phyloP scores from a whole-genome alignment of 768 basidiomycete genomes.

The Mycena belliarum region DNA sequence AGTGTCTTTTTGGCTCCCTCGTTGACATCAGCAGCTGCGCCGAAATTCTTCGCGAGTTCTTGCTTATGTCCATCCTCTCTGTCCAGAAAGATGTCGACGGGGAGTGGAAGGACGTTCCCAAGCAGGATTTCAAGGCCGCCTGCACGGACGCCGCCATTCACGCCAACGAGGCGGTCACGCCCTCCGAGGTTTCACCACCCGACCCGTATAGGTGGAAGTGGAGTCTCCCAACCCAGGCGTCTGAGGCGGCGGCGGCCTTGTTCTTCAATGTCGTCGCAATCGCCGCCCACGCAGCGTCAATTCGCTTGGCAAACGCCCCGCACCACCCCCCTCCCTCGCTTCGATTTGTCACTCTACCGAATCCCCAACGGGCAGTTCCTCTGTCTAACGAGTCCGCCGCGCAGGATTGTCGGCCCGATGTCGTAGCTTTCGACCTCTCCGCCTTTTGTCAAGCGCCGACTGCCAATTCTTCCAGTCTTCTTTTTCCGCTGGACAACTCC shows the following conservation, averaged over 20 bases:
- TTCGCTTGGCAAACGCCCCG: neutral
- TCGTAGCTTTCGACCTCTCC: neutral
- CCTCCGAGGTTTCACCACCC: neutral
- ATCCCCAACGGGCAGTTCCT: conserved; percentile 4
- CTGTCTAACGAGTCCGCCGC: conserved; percentile 1
- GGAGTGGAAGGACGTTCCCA: neutral
- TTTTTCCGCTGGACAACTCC: neutral
- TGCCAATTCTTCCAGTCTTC: neutral
- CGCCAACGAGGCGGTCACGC: neutral
- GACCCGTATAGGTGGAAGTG: conserved; percentile 9
- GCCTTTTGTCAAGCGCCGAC: neutral
- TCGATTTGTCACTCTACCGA: neutral
- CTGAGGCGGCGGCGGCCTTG: conserved; percentile 1
- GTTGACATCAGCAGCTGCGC: neutral
- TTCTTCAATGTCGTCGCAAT: conserved; percentile 11
- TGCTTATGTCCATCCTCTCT: neutral
- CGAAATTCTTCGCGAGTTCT: conserved; percentile 6
- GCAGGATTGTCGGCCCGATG: conserved; percentile 10
- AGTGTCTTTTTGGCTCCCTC: conserved; percentile 6
- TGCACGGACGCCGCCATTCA: neutral
- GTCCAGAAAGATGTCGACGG: neutral
- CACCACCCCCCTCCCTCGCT: neutral
- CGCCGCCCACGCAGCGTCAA: conserved; percentile 2
- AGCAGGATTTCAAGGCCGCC: neutral
- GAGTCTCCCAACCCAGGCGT: neutral